Evolutionary conservation across 192 early-diverging fungal species (phyloP), one percentile per base, ranked within the genome.

Genomic region (Backusella macrospora): DNA sequence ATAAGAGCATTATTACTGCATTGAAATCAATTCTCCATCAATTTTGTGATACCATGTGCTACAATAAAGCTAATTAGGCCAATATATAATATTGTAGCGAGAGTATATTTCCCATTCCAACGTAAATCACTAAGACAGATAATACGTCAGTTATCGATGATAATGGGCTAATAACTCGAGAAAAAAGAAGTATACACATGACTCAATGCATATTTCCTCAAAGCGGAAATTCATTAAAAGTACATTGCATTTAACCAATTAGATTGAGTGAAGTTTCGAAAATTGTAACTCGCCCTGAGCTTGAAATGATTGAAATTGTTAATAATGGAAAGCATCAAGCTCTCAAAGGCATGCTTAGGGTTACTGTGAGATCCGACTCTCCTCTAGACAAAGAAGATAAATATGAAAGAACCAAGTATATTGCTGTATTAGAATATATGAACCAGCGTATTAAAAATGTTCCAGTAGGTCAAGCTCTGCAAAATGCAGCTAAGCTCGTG

Each of bases 11-110:
- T 52, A 52, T 52, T 52, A 52, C 49, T 52, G 49, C 49, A 52
- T 52, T 21, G 49, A 52, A 52, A 52, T 18, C 9, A 52, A 18
- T 18, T 52, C 49, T 52, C 49, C n/a, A 52, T 52, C 49, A 52
- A 34, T 34, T 52, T 52, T 52, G 49, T 52, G 49, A 52, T 52
- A 52, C 49, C 49, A 52, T 52, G 49, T n/a, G 49, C 49, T 52
- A 18, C 49, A 52, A 52, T 18, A 18, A 52, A 52, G n/a, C 18
- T 52, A 52, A 18, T 52, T 3, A 18, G 9, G 49, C 49, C 9
- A 18, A 2, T n/a, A 18, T 52, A 52, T 23, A 7, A 4, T 18
- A 52, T 52, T 52, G 6, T 6, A 4, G 18, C 18, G 49, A 2
- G n/a, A 52, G 18, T 18, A 18, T 8, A 9, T 9, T 52, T 3